These are phyloP conservation scores for Leishmania martiniquensis DNA, from an alignment of 208 protist genomes.

Conservation along the genomic window DNA sequence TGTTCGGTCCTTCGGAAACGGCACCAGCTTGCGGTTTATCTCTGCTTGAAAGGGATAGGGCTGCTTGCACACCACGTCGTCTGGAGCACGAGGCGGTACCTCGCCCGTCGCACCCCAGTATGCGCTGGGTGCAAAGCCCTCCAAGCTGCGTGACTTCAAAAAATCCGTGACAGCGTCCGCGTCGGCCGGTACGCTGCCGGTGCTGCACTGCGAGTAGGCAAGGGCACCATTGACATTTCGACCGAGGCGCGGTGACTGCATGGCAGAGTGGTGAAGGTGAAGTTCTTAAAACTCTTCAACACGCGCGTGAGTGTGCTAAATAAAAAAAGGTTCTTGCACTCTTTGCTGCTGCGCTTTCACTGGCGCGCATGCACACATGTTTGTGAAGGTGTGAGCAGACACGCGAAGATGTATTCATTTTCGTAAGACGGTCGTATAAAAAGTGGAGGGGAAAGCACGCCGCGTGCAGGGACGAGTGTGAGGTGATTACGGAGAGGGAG, in stretches of 20 bases:
- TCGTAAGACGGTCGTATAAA: not conserved
- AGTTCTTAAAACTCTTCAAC: not conserved
- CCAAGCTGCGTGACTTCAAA: constrained; percentile 43
- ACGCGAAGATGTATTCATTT: not conserved
- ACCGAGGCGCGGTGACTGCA: constrained; percentile 26
- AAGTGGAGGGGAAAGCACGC: not conserved
- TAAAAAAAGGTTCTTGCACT: not conserved
- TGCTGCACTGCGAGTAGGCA: constrained; percentile 42
- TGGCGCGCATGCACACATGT: not conserved
- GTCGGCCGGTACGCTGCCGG: constrained; percentile 28
- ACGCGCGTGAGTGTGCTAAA: not conserved
- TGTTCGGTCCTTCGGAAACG: constrained; percentile 74
- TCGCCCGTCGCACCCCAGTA: constrained; percentile 85
- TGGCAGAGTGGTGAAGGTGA: not conserved
- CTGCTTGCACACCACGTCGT: constrained; percentile 63
- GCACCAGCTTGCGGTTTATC: constrained; percentile 87
- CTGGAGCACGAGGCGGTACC: constrained; percentile 72
- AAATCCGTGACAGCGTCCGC: constrained; percentile 59
- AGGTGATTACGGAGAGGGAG: not conserved
- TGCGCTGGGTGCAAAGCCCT: constrained; percentile 81
- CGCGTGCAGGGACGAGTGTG: not conserved
- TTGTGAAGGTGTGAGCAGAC: not conserved
- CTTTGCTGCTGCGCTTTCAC: not conserved
- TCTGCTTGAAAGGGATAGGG: constrained; percentile 77
- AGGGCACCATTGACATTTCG: constrained; percentile 42